Evolutionary conservation across 768 basidiomycete genomes (phyloP).

Genomic region (Calocera cornea): DNA sequence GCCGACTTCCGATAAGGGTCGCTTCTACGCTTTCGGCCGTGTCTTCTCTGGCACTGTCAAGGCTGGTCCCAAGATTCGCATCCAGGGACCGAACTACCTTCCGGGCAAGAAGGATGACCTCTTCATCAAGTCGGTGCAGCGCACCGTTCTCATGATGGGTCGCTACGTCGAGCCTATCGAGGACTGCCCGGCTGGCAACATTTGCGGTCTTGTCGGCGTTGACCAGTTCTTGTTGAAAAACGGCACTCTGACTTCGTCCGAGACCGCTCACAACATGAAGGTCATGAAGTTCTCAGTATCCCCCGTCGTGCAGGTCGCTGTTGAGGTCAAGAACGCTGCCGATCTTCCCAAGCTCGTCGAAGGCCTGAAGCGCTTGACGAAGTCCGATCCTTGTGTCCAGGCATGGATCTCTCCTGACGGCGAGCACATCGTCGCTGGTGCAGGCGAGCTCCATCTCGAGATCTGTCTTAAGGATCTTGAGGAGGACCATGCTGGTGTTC

Average conservation of each 20-base stretch:
- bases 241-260: slow-evolving; percentile 92
- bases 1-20: slow-evolving; percentile 98
- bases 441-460: slow-evolving; percentile 97
- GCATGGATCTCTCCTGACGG: slow-evolving; percentile 83
- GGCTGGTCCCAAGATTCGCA: slow-evolving; percentile 95
- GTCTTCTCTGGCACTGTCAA: slow-evolving; percentile 97
- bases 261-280: slow-evolving; percentile 99
- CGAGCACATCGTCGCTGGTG: slow-evolving; percentile 98
- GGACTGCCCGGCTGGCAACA: slow-evolving; percentile 98
- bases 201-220: slow-evolving; percentile 96
- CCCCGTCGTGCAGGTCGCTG: slow-evolving; percentile 95
- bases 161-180: slow-evolving; percentile 97
- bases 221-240: slow-evolving; percentile 99
- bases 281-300: slow-evolving; percentile 99
- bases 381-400: slow-evolving; percentile 99
- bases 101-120: slow-evolving; percentile 98
- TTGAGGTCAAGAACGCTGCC: slow-evolving; percentile 98
- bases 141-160: slow-evolving; percentile 99
- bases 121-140: slow-evolving; percentile 95
- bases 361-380: slow-evolving; percentile 99
- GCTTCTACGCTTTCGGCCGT: slow-evolving; percentile 99
- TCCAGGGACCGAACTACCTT: slow-evolving; percentile 97
- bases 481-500: slow-evolving; percentile 99
- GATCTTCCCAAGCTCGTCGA: slow-evolving; percentile 99
- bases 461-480: slow-evolving; percentile 99